A percentile compares a stretch with the other conserved stretches of the same genome.
Evolutionary conservation across 306 rosid genomes (phyloP).

Genomic region (Cucurbita pepo): DNA sequence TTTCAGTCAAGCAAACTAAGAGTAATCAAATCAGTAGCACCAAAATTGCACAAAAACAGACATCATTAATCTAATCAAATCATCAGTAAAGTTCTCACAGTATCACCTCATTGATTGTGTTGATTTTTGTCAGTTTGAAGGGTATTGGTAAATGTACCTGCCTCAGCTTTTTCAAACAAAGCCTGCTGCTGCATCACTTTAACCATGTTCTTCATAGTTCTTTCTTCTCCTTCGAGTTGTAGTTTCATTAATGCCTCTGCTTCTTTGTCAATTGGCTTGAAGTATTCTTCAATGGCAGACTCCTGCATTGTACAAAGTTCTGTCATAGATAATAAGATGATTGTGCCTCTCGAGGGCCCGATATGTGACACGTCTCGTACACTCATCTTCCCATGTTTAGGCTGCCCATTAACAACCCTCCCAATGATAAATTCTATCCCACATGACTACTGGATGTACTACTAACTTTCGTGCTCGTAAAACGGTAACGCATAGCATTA

Average conservation of each 20-base stretch:
- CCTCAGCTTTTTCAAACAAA: slow-evolving; percentile 24
- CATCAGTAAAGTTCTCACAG: neutral
- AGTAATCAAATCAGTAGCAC: neutral
- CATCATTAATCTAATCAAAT: neutral
- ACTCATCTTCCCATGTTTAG: neutral
- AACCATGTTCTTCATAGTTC: slow-evolving; percentile 44
- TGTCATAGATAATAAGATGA: neutral
- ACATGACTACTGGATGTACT: neutral
- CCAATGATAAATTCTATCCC: neutral
- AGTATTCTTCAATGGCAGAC: slow-evolving; percentile 67
- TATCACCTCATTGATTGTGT: too few species aligned
- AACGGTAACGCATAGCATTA: neutral
- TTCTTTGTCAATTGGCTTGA: slow-evolving; percentile 76
- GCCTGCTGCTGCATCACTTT: slow-evolving; percentile 57
- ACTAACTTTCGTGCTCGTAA: neutral
- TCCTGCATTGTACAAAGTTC: slow-evolving; percentile 33
- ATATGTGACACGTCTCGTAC: neutral
- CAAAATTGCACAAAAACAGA: neutral
- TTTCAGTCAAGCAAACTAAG: too few species aligned
- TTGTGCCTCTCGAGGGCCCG: neutral
- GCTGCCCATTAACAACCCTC: neutral
- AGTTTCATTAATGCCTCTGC: slow-evolving; percentile 58
- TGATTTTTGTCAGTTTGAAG: slow-evolving; percentile 14
- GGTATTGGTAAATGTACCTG: slow-evolving; percentile 15
- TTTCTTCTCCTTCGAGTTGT: slow-evolving; percentile 68